Conservation (phyloP, 768 basidiomycete species). For the Dioszegia hungarica region DNA sequence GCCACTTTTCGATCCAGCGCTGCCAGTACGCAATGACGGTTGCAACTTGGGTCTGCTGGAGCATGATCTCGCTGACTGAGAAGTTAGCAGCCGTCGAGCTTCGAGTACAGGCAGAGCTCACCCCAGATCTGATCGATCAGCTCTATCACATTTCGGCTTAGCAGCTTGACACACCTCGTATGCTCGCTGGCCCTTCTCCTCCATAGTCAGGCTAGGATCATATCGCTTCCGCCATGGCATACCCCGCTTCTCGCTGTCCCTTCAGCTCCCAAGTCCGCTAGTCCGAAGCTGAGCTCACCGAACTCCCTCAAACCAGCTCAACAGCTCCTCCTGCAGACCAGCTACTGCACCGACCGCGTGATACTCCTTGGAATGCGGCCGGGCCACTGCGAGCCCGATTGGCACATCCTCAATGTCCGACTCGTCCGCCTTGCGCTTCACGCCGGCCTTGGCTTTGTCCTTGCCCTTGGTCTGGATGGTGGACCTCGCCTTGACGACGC, state of each 20-base stretch:
- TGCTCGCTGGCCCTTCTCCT: constrained; percentile 73
- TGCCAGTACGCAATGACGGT: constrained; percentile 82
- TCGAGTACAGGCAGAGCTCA: not conserved
- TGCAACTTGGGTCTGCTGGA: constrained; percentile 90
- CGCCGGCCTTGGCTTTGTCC: not conserved
- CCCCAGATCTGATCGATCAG: constrained; percentile 21
- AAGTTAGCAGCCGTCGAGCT: not conserved
- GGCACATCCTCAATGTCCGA: constrained; percentile 20
- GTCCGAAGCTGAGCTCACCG: constrained; percentile 45
- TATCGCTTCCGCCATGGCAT: constrained; percentile 88
- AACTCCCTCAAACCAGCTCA: constrained; percentile 66
- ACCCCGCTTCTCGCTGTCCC: constrained; percentile 55
- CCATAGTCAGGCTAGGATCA: constrained; percentile 53
- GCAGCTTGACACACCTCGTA: constrained; percentile 65
- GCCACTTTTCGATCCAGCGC: constrained; percentile 80
- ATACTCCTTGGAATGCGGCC: constrained; percentile 25
- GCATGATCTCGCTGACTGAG: constrained; percentile 69
- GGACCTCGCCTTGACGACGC: not conserved
- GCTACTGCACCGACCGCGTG: constrained; percentile 21
- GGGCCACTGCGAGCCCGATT: constrained; percentile 11
- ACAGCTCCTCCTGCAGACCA: constrained; percentile 33
- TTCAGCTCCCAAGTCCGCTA: not conserved
- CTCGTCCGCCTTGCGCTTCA: not conserved
- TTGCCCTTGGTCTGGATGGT: not conserved
- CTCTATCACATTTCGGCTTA: not conserved